Evolutionary conservation across 768 basidiomycete species (phyloP).

Genomic region (Butyriboletus loyo): DNA sequence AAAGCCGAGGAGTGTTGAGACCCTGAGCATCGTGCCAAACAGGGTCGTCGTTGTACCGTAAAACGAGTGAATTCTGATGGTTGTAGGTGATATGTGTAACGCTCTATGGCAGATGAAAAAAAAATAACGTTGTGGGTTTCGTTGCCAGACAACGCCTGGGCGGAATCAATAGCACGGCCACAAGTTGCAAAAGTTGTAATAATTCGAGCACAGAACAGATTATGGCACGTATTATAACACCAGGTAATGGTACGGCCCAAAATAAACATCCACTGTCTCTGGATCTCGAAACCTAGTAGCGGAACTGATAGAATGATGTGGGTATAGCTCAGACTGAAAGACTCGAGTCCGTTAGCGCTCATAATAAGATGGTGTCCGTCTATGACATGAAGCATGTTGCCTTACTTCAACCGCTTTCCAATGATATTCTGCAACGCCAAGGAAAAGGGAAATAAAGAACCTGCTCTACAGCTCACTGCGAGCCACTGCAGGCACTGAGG

Average conservation of each 20-base stretch:
- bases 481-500: constrained; percentile 11
- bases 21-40: constrained; percentile 16
- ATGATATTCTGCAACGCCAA: background rate
- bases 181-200: background rate
- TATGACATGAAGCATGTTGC: constrained; percentile 13
- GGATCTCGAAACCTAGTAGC: constrained; percentile 5
- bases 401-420: constrained; percentile 8
- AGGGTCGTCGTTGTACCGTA: background rate
- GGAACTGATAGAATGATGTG: constrained; percentile 19
- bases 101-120: background rate
- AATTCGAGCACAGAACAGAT: background rate
- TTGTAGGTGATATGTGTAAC: no score
- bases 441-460: constrained; percentile 4
- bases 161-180: constrained; percentile 6
- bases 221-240: constrained; percentile 18
- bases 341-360: constrained; percentile 18
- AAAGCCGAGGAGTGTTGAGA: constrained; percentile 33
- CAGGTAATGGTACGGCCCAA: constrained; percentile 8
- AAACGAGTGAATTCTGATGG: constrained; percentile 24
- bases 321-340: constrained; percentile 25
- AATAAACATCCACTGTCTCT: constrained; percentile 1
- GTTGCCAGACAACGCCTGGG: constrained; percentile 20
- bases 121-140: background rate
- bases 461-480: constrained; percentile 6
- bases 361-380: constrained; percentile 16